Evolutionary conservation across 306 rosid genomes (phyloP).

Genomic region (Pyrus pyrifolia): DNA sequence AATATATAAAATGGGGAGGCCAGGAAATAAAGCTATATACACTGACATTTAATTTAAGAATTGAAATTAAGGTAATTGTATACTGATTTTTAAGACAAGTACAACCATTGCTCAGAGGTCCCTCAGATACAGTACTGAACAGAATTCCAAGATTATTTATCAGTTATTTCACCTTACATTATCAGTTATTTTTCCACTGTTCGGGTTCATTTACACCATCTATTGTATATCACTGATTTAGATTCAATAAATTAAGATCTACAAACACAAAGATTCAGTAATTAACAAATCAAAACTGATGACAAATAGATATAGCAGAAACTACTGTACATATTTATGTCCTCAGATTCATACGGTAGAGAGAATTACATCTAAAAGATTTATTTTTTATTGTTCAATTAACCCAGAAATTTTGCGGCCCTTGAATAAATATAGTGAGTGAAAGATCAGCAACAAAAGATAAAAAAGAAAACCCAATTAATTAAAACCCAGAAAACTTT

Average conservation of each 20-base stretch:
- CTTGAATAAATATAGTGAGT: neutral
- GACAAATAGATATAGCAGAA: neutral
- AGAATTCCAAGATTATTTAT: conserved; percentile 29
- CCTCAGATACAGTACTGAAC: neutral
- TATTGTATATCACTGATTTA: neutral
- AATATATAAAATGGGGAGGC: neutral
- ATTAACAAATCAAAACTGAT: neutral
- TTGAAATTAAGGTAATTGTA: neutral
- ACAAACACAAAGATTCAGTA: neutral
- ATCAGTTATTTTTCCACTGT: neutral
- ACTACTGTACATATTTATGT: no score
- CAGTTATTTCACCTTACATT: neutral
- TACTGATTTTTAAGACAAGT: no score
- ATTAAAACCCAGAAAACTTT: neutral
- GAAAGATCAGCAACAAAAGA: neutral
- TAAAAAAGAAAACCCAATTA: neutral
- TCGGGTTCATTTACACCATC: neutral
- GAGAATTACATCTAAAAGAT: neutral
- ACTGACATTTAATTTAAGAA: neutral
- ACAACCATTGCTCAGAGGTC: neutral
- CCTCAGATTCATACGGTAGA: neutral
- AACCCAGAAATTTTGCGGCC: neutral
- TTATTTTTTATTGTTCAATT: neutral
- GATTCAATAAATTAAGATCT: neutral
- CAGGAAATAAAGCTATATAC: neutral